These are phyloP conservation scores for Parietaria judaica DNA, from an alignment of 306 rosid genomes.

Conservation along the genomic window DNA sequence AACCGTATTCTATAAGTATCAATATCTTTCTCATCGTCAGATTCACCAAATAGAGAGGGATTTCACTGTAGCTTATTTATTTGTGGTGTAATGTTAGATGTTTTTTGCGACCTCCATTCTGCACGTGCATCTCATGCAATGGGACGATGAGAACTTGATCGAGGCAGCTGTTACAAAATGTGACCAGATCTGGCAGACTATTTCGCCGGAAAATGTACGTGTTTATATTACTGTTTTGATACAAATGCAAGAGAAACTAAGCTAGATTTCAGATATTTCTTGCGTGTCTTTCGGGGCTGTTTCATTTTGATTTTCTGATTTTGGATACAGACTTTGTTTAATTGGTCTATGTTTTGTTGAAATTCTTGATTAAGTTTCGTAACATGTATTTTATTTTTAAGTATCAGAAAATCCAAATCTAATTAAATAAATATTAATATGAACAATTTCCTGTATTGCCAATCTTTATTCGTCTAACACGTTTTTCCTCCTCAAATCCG, in stretches of 20 bases:
- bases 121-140: conserved; percentile 92
- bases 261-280: neutral
- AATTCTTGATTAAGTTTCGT: too few species aligned
- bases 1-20: neutral
- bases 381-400: too few species aligned
- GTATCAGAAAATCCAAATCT: neutral
- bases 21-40: neutral
- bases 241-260: neutral
- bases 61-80: neutral
- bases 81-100: conserved; percentile 50
- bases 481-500: conserved; percentile 16
- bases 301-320: too few species aligned
- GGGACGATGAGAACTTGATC: conserved; percentile 71
- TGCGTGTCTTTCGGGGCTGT: neutral
- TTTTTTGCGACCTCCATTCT: conserved; percentile 84
- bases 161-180: conserved; percentile 75
- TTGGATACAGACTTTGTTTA: too few species aligned
- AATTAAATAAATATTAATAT: too few species aligned
- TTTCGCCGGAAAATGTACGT: conserved; percentile 54
- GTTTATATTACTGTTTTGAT: conserved; percentile 25
- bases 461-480: neutral
- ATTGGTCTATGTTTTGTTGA: too few species aligned
- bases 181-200: conserved; percentile 69
- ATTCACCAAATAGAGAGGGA: conserved; percentile 2
- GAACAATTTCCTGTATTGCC: conserved; percentile 2